A percentile compares a stretch with the other conserved stretches of the same genome.
These are phyloP conservation scores for Streptanthus diversifolius DNA, from an alignment of 345 rosid species.

Conservation along the genomic window DNA sequence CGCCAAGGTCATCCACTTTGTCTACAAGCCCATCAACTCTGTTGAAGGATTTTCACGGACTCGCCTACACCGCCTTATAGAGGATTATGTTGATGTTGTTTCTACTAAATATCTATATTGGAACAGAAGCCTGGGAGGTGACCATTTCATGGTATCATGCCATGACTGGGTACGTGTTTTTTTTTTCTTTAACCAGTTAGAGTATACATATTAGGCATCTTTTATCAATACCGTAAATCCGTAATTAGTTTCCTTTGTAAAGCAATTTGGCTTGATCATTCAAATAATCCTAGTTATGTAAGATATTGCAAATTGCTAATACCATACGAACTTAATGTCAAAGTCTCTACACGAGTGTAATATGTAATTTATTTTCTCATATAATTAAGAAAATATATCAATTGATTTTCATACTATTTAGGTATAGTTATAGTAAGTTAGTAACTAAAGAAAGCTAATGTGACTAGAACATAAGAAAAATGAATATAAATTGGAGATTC, in stretches of 20 bases:
- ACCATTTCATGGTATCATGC: constrained; percentile 67
- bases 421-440: not conserved
- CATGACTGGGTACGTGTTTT: constrained; percentile 64
- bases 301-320: not conserved
- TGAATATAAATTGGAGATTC: not conserved
- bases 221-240: not conserved
- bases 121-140: constrained; percentile 58
- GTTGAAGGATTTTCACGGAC: constrained; percentile 42
- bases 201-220: not conserved
- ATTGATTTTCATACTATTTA: not conserved
- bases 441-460: not conserved
- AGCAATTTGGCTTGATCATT: not conserved
- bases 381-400: not conserved
- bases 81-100: constrained; percentile 48
- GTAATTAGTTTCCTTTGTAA: not conserved
- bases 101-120: constrained; percentile 46
- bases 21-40: constrained; percentile 50
- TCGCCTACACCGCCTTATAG: constrained; percentile 45
- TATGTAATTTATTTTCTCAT: not conserved
- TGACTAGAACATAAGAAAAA: not conserved
- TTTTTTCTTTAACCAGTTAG: not conserved
- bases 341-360: not conserved
- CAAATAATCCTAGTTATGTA: not conserved
- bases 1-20: constrained; percentile 41
- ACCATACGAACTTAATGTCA: not conserved